These are phyloP conservation scores for Aquilaria agallochum DNA, from an alignment of 441 rosid species.

Conservation along the genomic window DNA sequence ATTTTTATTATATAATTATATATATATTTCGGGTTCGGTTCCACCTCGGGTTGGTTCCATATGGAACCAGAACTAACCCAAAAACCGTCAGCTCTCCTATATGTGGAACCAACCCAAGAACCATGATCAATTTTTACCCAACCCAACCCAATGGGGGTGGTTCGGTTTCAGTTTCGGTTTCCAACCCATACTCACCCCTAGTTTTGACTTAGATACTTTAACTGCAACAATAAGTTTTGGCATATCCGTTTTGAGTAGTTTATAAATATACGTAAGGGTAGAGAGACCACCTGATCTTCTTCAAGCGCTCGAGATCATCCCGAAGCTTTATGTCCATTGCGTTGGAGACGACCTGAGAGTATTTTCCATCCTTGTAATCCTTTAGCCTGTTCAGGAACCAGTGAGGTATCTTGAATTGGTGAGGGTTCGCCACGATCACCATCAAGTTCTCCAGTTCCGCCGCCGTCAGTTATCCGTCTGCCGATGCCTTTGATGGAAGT, in stretches of 20 bases:
- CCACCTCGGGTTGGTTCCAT: too few relatives aligned
- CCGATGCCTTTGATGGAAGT: slow-evolving; percentile 54
- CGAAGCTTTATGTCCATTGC: slow-evolving; percentile 71
- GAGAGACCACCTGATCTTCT: slow-evolving; percentile 58
- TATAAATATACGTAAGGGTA: neutral
- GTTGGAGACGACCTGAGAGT: slow-evolving; percentile 63
- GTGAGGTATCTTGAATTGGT: slow-evolving; percentile 73
- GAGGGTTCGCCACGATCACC: slow-evolving; percentile 59
- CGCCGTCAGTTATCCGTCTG: slow-evolving; percentile 48
- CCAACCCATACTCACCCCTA: too few relatives aligned
- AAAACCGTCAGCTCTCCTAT: too few relatives aligned
- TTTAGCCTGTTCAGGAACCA: slow-evolving; percentile 72
- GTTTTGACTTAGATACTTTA: neutral
- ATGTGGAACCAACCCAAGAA: too few relatives aligned
- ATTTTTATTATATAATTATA: too few relatives aligned
- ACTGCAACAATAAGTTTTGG: neutral
- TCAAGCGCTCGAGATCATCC: slow-evolving; percentile 62
- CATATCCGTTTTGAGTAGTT: neutral
- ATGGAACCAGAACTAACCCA: too few relatives aligned
- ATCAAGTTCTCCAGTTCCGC: slow-evolving; percentile 63
- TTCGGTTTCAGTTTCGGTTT: too few relatives aligned
- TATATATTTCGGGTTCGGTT: too few relatives aligned
- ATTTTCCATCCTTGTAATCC: slow-evolving; percentile 75
- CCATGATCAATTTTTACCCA: too few relatives aligned
- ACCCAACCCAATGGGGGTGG: too few relatives aligned